Evolutionary conservation across 2,329 filamentous ascomycete species (phyloP), one percentile per base, ranked within the genome.

Genomic region (Calonectria montana): DNA sequence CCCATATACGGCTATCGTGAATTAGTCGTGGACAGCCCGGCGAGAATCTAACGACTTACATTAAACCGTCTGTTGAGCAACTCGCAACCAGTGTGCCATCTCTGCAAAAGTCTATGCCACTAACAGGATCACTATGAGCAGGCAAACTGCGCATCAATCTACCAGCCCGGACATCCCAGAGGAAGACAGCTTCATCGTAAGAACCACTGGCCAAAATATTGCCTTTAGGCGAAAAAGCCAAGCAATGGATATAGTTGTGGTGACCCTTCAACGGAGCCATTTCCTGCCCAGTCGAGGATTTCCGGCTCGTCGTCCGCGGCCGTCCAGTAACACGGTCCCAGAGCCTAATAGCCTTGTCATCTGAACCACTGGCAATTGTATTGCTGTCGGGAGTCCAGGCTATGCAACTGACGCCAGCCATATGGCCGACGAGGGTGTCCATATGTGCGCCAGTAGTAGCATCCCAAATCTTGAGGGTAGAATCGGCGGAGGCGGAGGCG

Each of bases 171-270:
- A 98, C 94, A 82, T 99, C 97, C 97, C 97, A 99, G 6, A 99
- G 85, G 75, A 98, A 98, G 0, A 99, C 95, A 5, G 97, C 97
- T 86, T 99, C 97, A 77, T 99, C 97, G 84, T 98, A 98, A 75
- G 94, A 97, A 15, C 97, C 97, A 76, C 94, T 97, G 18, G 96
- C 97, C 39, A 99, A 90, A 81, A 98, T 98, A 81, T 99, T 99
- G 27, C 97, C 97, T 83, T 98, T 98, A 2, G 97, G 97, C n/a
- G 94, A 96, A 83, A 98, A 98, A 7, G 96, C 95, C 39, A 99
- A 87, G 63, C 93, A 95, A 84, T 97, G 98, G 37, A 99, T 93
- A 83, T 98, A 98, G 84, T 97, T 98, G 83, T 98, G 95, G 80
- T 99, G 97, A 2, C 97, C 96, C 27, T 94, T 88, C 75, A 98